Conservation (phyloP, 805 yeast species). For the Saccharomyces eubayanus region DNA sequence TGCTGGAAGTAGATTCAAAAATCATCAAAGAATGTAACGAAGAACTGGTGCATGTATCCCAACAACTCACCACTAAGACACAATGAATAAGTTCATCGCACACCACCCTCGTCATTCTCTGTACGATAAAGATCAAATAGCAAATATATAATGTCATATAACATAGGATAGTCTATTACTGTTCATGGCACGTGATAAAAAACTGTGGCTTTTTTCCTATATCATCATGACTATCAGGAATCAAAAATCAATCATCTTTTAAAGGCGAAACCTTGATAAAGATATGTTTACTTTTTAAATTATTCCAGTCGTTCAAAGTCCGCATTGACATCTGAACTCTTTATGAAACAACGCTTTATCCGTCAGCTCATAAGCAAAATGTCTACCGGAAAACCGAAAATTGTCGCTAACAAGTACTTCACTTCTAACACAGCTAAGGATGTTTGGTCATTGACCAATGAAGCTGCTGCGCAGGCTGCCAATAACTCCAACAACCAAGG, state of each 20-base stretch:
- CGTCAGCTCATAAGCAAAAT: neutral
- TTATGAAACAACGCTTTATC: neutral
- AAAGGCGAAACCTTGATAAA: neutral
- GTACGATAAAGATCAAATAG: neutral
- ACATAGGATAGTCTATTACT: too few relatives aligned
- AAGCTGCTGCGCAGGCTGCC: slow-evolving; percentile 82
- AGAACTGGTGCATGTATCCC: slow-evolving; percentile 9
- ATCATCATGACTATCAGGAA: neutral
- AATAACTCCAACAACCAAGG: slow-evolving; percentile 42
- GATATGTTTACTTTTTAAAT: neutral
- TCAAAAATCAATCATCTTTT: neutral
- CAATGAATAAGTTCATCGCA: neutral
- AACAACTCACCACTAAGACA: neutral
- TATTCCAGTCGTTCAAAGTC: neutral
- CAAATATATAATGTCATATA: neutral
- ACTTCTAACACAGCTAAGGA: slow-evolving; percentile 63
- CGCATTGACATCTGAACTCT: neutral
- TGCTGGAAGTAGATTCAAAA: slow-evolving; percentile 16
- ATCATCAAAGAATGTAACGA: slow-evolving; percentile 22
- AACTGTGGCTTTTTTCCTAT: neutral
- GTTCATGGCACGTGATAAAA: neutral
- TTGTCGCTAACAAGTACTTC: slow-evolving; percentile 41
- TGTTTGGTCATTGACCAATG: slow-evolving; percentile 92
- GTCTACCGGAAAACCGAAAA: slow-evolving; percentile 6
- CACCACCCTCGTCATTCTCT: neutral